Base-by-base conservation (phyloP, 371 early-diverging fungal species). In the Lichtheimia ramosa region DNA sequence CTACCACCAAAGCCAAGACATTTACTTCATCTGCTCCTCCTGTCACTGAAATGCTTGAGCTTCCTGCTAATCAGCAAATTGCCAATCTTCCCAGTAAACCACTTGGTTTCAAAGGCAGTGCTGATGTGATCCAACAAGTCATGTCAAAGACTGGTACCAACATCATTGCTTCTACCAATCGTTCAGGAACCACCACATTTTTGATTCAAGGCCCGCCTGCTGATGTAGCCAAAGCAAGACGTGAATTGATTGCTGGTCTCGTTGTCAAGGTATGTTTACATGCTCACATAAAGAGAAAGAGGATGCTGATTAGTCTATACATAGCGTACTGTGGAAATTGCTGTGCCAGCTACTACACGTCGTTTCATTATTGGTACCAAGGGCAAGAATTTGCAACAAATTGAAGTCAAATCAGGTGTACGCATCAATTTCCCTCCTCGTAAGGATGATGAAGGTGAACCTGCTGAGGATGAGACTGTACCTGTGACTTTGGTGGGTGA, bases 141-240 rank as follows among this genome's bases (percentile, higher is more conserved):
- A 89, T 83, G 75, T 66, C 76, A 54, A 75, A 83, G 54, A 88
- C 89, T 4, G 82, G 84, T 42, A 92, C 95, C n/a, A 81, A 83
- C 21, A 94, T 96, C 62, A 95, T 96, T 56, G 84, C 90, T 20
- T 92, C 95, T 43, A 89, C 89, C 51, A 89, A 92, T 76, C 80
- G 83, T 34, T 83, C 83, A 48, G 86, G 89, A 21, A 88, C 89
- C n/a, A 84, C 90, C 40, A 94, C 93, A 27, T 92, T 93, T 61
- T 69, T 95, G 43, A 87, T 97, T 71, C 87, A 87, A 67, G 96
- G 97, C 54, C 82, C 85, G 42, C 75, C 88, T 20, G 87, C 88
- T 27, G 85, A 83, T 51, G 93, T 95, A 13, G 84, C 87, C 58
- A 83, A 79, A 59, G 93, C 96, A 14, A 91, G 89, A 65, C 87